Percentiles rank a stretch among this genome's conserved stretches.
These are phyloP conservation scores for Azolla pinnata DNA, from an alignment of 75 land plant species.

Conservation along the genomic window DNA sequence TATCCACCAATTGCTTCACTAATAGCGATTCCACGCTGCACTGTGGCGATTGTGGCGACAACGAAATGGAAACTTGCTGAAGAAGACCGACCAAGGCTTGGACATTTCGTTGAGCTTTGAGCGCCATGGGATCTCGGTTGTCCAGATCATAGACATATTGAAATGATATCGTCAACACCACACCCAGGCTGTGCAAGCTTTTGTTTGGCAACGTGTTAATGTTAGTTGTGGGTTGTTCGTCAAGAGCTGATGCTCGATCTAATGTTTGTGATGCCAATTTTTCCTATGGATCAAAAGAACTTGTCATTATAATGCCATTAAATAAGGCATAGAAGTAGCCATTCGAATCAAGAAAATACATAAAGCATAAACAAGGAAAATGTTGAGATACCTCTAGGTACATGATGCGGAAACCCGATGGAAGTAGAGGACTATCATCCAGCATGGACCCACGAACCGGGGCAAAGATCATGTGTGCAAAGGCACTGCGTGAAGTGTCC, in stretches of 20 bases:
- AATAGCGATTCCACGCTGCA: conserved; percentile 8
- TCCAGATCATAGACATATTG: conserved; percentile 20
- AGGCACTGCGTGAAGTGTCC: conserved; percentile 45
- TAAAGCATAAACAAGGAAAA: conserved; percentile 2
- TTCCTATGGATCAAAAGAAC: conserved; percentile 14
- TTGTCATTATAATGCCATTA: neutral
- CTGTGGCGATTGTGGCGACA: neutral
- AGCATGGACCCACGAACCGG: conserved; percentile 64
- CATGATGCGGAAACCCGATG: conserved; percentile 65
- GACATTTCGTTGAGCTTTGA: conserved; percentile 24
- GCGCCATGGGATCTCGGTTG: conserved; percentile 16
- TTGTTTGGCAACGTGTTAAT: conserved; percentile 8
- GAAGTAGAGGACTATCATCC: conserved; percentile 55
- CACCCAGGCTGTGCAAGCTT: conserved; percentile 1
- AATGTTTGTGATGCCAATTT: conserved; percentile 24
- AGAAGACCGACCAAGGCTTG: conserved; percentile 18
- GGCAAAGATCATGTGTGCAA: conserved; percentile 66
- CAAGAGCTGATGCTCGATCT: conserved; percentile 34
- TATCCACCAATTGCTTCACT: conserved; percentile 9
- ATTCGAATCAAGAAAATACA: neutral
- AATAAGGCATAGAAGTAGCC: neutral
- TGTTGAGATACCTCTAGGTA: conserved; percentile 43
- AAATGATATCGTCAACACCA: conserved; percentile 25
- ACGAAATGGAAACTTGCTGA: conserved; percentile 14
- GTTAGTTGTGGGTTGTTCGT: conserved; percentile 25